Evolutionary conservation across 2,329 filamentous ascomycete genomes (phyloP), one percentile per base, ranked within the genome.

Genomic region (Claviceps africana): DNA sequence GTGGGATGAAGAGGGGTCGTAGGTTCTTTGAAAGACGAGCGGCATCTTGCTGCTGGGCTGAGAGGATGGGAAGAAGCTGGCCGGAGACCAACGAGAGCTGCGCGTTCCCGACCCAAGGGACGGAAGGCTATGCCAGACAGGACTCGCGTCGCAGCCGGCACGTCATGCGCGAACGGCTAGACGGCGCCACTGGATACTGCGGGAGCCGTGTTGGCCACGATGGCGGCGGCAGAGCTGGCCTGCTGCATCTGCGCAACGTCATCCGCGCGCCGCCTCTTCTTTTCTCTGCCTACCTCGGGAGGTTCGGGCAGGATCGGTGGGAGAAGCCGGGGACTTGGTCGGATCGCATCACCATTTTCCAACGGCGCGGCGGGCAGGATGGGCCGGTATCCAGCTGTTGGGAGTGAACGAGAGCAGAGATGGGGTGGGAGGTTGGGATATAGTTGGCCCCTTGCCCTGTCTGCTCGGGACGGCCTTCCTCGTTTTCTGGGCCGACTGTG

Each of bases 401-500:
- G 53, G 37, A 48, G 49, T 3, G 64, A 61, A 22, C 64, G 62
- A 11, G 65, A 66, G 10, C 64, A 64, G 5, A 67, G 58, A 17
- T 58, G 60, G 43, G 65, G 65, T 8, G 68, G 67, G 19, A 65
- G 57, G 13, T 63, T 56, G 13, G 67, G 61, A 19, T 57, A 61
- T 6, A 64, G 59, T 48, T 64, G 59, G 13, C 57, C 51, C 50
- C 60, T 65, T 15, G 63, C 69, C 56, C 69, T 72, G 51, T 73
- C 72, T 13, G 69, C 66, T 51, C 72, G 68, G 11, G 72, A 69
- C 4, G 72, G 72, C 40, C 72, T 66, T 2, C 72, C 72, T 54
- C 72, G 67, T 59, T 73, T 74, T 57, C 67, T 72, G n/a, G 63
- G 55, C 28, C 51, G 46, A 11, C 37, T 19, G 22, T 47, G 45